Evolutionary conservation across 2,329 filamentous ascomycete genomes (phyloP).

Genomic region (Trichoderma simmonsii): DNA sequence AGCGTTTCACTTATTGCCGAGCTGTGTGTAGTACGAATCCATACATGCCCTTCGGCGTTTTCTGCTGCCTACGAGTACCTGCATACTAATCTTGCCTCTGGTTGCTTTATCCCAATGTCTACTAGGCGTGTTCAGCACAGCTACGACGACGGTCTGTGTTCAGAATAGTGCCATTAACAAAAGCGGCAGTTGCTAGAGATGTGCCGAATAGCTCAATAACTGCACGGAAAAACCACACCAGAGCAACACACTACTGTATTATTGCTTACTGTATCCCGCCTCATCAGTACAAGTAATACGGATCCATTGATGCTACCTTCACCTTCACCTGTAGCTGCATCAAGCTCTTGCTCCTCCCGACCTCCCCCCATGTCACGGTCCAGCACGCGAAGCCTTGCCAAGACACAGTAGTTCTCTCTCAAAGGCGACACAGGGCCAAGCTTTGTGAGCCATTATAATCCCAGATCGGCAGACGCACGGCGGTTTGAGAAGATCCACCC

Average conservation of each 20-base stretch:
- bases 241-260: background rate
- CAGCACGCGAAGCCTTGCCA: conserved; percentile 2
- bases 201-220: background rate
- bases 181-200: background rate
- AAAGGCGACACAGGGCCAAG: conserved; percentile 9
- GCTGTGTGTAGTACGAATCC: background rate
- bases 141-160: background rate
- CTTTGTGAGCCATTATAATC: conserved; percentile 16
- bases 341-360: background rate
- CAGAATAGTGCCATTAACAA: background rate
- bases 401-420: background rate
- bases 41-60: background rate
- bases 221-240: background rate
- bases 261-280: background rate
- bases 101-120: background rate
- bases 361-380: background rate
- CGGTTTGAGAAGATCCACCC: conserved; percentile 13
- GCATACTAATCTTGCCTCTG: background rate
- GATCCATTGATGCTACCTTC: background rate
- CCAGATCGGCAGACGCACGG: conserved; percentile 23
- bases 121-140: background rate
- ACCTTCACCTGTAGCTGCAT: background rate
- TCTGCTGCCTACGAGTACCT: background rate
- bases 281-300: background rate
- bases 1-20: background rate